Conservation (phyloP, 2,329 filamentous ascomycete species). For the Nothophoma quercina region DNA sequence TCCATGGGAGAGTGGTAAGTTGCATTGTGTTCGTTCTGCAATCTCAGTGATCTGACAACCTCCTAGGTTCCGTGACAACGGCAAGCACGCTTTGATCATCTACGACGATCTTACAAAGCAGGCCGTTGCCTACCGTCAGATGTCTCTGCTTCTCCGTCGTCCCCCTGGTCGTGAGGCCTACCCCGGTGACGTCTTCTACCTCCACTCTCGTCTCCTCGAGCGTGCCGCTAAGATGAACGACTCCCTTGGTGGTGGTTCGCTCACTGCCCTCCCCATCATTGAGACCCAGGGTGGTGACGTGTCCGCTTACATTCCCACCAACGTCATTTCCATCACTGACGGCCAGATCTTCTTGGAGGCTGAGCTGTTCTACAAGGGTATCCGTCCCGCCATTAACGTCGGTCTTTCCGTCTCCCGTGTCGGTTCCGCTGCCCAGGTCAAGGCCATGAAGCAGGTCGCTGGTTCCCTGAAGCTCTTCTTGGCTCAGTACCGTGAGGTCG, state of each 20-base stretch:
- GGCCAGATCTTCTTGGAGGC: slow-evolving; percentile 99
- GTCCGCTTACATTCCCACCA: slow-evolving; percentile 99
- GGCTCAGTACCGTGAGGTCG: slow-evolving; percentile 99
- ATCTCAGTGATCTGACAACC: background rate
- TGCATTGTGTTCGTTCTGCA: background rate
- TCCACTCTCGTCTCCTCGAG: slow-evolving; percentile 84
- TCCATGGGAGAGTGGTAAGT: slow-evolving; percentile 27
- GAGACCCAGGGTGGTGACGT: slow-evolving; percentile 99
- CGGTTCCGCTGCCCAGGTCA: slow-evolving; percentile 98
- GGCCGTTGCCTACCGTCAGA: slow-evolving; percentile 97
- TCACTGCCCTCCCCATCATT: slow-evolving; percentile 92
- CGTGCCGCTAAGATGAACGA: slow-evolving; percentile 99
- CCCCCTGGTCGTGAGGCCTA: slow-evolving; percentile 99
- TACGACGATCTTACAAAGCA: slow-evolving; percentile 98
- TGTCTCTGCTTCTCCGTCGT: slow-evolving; percentile 97
- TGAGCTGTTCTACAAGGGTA: slow-evolving; percentile 99
- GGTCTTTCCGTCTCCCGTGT: slow-evolving; percentile 99
- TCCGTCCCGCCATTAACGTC: slow-evolving; percentile 99
- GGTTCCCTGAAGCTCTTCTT: slow-evolving; percentile 99
- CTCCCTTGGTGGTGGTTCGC: slow-evolving; percentile 91
- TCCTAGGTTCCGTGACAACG: slow-evolving; percentile 75
- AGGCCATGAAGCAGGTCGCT: slow-evolving; percentile 99
- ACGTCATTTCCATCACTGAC: slow-evolving; percentile 99
- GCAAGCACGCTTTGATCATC: slow-evolving; percentile 87
- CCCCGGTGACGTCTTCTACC: slow-evolving; percentile 74